A percentile compares a stretch with the other conserved stretches of the same genome.
phyloP scores from a whole-genome alignment of 805 yeast species.

The Suhomyces sp. region DNA sequence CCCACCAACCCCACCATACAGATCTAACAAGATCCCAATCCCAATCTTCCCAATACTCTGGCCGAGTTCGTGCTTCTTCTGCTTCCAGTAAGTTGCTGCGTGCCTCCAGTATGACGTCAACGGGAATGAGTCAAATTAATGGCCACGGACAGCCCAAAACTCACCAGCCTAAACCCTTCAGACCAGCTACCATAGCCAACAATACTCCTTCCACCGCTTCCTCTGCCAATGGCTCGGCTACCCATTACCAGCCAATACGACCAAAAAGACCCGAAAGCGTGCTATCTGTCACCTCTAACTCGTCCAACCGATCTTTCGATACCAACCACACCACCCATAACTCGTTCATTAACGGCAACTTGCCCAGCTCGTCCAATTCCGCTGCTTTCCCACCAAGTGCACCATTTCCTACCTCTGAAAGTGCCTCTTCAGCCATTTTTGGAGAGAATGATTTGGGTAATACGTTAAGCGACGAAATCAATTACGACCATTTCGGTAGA shows the following conservation, averaged over 20 bases:
- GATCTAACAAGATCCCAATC: background rate
- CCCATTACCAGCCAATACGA: constrained; percentile 24
- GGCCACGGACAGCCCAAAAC: constrained; percentile 5
- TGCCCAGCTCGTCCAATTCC: constrained; percentile 13
- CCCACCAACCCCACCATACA: background rate
- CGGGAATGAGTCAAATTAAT: background rate
- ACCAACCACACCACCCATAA: constrained; percentile 7
- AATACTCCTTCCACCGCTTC: constrained; percentile 1
- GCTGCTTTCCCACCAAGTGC: constrained; percentile 15
- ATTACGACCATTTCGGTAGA: constrained; percentile 13
- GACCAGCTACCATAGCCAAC: constrained; percentile 10
- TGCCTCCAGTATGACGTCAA: background rate
- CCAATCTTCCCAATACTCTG: background rate
- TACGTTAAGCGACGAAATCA: constrained; percentile 3
- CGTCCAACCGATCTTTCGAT: constrained; percentile 23
- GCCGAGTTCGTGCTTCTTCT: background rate
- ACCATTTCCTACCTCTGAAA: constrained; percentile 3
- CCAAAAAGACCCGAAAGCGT: constrained; percentile 42
- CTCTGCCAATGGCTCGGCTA: background rate
- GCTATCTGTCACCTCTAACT: constrained; percentile 36
- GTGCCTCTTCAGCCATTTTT: background rate
- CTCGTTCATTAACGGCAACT: constrained; percentile 10
- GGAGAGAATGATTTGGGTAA: constrained; percentile 1
- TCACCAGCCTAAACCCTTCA: constrained; percentile 21
- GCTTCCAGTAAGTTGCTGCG: background rate